A percentile compares a stretch with the other conserved stretches of the same genome.
Evolutionary conservation across 495 filamentous ascomycete species (phyloP).

Genomic region (Aspergillus leporis): DNA sequence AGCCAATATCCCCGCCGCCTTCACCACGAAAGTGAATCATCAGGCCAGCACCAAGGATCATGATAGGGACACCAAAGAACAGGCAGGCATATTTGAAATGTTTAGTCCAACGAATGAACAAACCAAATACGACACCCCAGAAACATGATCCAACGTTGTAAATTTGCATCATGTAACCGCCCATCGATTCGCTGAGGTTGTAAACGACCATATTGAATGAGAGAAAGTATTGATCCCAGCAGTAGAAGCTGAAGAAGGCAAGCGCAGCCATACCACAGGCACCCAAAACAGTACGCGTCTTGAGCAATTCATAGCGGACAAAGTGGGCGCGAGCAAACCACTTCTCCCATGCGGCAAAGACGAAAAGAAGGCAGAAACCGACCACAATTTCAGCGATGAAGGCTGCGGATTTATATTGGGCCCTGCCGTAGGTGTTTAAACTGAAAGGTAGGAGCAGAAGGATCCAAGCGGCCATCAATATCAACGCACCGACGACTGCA

Average conservation of each 20-base stretch:
- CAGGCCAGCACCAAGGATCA: slow-evolving; percentile 63
- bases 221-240: slow-evolving; percentile 67
- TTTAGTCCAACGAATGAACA: slow-evolving; percentile 55
- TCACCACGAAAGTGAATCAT: slow-evolving; percentile 71
- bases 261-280: slow-evolving; percentile 56
- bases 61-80: slow-evolving; percentile 62
- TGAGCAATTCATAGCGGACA: slow-evolving; percentile 60
- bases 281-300: slow-evolving; percentile 63
- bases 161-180: slow-evolving; percentile 49
- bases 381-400: slow-evolving; percentile 61
- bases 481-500: slow-evolving; percentile 53
- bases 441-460: slow-evolving; percentile 66
- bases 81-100: slow-evolving; percentile 58
- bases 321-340: slow-evolving; percentile 56
- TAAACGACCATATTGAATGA: slow-evolving; percentile 75
- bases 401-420: slow-evolving; percentile 49
- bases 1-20: slow-evolving; percentile 56
- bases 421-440: slow-evolving; percentile 44
- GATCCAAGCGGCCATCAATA: slow-evolving; percentile 58
- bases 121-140: slow-evolving; percentile 56
- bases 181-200: slow-evolving; percentile 52
- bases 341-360: slow-evolving; percentile 62
- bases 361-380: slow-evolving; percentile 55
- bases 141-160: slow-evolving; percentile 23
- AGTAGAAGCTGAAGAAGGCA: slow-evolving; percentile 64